Base-by-base conservation (phyloP, 1,139 yeast species). In the Blastobotrys capitulatus region DNA sequence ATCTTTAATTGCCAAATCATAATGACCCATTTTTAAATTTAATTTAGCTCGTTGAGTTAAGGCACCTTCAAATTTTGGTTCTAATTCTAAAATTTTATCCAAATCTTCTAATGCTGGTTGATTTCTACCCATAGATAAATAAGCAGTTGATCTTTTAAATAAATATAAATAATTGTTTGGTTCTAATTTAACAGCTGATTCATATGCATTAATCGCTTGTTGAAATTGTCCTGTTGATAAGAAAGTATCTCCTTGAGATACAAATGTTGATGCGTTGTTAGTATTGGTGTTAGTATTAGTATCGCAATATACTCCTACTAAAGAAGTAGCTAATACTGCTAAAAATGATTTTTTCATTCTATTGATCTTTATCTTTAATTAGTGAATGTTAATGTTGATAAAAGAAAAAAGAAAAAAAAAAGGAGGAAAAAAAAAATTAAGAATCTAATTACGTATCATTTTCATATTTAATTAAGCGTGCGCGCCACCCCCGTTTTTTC, bases 201-300 rank as follows among this genome's bases (percentile, higher is more conserved):
- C 66, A 48, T 63, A 67, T 87, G 73, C 94, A 74, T 63, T 78
- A 75, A 73, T 82, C 85, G 74, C 88, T 16, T 55, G 59, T 16
- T 48, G 47, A 13, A 55, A 46, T 22, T 58, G 55, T 7, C 67
- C 67, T 7, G 52, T 47, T 10, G 58, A 49, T n/a, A 61, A 57
- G 38, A 55, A 52, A 20, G 48, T 29, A 48, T 62, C 65, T 7
- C 63, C 64, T 18, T 38, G 29, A 4, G 47, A 18, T 3, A 43
- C 48, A 8, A 29, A 22, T 27, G 26, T 27, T 13, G 47, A 39
- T 10, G 50, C 42, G 25, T 22, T 22, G 25, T 22, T 22, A 22
- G 4, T 22, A 22, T 22, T 22, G 7, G 4, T 22, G 7, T 22
- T 22, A 22, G 25, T 22, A 22, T 7, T 22, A 22, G 40, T 32